A percentile compares a stretch with the other conserved stretches of the same genome.
Conservation (phyloP, 164 flowering plant genomes). For the Vitis vinifera region ASM3070453v1 NC_081822.1:1631501-1632000, state of each 20-base stretch:
- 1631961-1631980: too few relatives aligned
- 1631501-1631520: conserved; percentile 4
- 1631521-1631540: background rate
- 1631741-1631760: background rate
- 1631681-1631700: background rate
- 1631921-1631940: too few relatives aligned
- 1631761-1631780: background rate
- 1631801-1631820: background rate
- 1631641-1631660: too few relatives aligned
- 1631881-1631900: too few relatives aligned
- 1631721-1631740: background rate
- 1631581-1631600: background rate
- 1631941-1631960: too few relatives aligned
- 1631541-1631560: background rate
- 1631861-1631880: too few relatives aligned
- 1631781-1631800: background rate
- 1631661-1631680: too few relatives aligned
- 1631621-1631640: too few relatives aligned
- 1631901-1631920: too few relatives aligned
- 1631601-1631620: too few relatives aligned
- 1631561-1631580: background rate
- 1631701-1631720: background rate
- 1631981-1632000: too few relatives aligned
- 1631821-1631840: background rate
- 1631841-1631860: background rate